Evolutionary conservation across 2,329 filamentous ascomycete genomes (phyloP).

Genomic region (Diaporthe caulivora): DNA sequence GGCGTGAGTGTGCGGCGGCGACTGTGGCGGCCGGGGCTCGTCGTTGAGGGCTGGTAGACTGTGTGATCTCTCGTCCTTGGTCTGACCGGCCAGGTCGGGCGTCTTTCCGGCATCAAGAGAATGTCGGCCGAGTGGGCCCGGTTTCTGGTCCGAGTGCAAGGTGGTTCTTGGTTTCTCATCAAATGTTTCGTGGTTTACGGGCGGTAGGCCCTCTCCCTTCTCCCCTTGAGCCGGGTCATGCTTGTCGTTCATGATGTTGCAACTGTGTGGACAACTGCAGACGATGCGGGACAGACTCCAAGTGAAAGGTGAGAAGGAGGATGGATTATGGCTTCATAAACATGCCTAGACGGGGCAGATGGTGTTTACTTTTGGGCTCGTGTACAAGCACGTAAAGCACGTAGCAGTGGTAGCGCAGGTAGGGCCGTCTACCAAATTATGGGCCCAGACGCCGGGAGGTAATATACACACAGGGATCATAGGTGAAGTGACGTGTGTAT

Average conservation of each 20-base stretch:
- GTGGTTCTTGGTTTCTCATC: constrained; percentile 19
- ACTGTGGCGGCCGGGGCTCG: constrained; percentile 13
- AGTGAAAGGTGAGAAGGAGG: not conserved
- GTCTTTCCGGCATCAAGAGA: constrained; percentile 31
- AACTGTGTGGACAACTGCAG: not conserved
- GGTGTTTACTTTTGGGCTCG: constrained; percentile 9
- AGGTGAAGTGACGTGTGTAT: constrained; percentile 30
- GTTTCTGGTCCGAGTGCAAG: constrained; percentile 28
- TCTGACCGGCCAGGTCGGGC: not conserved
- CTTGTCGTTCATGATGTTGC: constrained; percentile 22
- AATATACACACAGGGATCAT: not conserved
- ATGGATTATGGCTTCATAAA: not conserved
- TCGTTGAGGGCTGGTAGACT: constrained; percentile 33
- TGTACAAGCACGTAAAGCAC: not conserved
- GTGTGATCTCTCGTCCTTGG: constrained; percentile 15
- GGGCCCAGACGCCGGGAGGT: constrained; percentile 14
- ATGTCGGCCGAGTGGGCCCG: constrained; percentile 16
- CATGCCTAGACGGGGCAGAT: not conserved
- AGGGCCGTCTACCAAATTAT: not conserved
- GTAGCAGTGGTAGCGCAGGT: not conserved
- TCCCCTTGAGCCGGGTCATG: not conserved
- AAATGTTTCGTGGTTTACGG: not conserved
- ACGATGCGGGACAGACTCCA: not conserved
- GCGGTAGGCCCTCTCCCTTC: not conserved
- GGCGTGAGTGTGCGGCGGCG: constrained; percentile 33